Percentiles rank a stretch among this genome's conserved stretches.
phyloP scores from a whole-genome alignment of 148 eudicot species.

The Talinum fruticosum region DNA sequence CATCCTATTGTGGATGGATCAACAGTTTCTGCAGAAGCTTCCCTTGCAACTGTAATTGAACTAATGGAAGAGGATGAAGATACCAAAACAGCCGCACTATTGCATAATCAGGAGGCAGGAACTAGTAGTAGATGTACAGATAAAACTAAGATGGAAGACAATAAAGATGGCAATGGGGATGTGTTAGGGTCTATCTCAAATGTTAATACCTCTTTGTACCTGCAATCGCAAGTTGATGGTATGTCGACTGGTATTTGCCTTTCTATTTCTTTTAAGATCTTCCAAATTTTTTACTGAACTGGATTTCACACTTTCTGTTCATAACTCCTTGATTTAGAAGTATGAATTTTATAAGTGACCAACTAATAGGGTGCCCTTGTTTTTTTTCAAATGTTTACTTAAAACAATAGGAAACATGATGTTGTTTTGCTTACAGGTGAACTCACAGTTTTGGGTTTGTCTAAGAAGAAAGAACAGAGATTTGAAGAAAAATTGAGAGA shows the following conservation, averaged over 20 bases:
- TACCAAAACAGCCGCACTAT: neutral
- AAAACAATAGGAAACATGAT: neutral
- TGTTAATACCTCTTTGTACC: neutral
- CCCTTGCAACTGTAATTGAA: neutral
- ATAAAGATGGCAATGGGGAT: neutral
- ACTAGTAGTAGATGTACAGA: neutral
- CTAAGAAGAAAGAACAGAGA: neutral
- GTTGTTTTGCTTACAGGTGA: slow-evolving; percentile 10
- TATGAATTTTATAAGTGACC: neutral
- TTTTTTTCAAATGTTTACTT: neutral
- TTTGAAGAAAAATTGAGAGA: neutral
- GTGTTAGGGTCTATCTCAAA: neutral
- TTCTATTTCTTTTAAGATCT: neutral
- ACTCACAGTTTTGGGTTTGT: neutral
- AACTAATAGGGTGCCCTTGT: neutral
- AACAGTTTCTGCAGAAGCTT: neutral
- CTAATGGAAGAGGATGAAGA: neutral
- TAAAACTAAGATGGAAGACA: neutral
- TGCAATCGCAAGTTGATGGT: slow-evolving; percentile 12
- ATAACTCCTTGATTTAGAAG: neutral
- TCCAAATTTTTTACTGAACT: neutral
- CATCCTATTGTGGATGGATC: slow-evolving; percentile 5
- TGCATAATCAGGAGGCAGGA: neutral
- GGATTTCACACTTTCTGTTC: neutral
- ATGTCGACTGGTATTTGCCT: neutral